Conservation (phyloP, 2,329 filamentous ascomycete species). For the Clonostachys rhizophaga region DNA sequence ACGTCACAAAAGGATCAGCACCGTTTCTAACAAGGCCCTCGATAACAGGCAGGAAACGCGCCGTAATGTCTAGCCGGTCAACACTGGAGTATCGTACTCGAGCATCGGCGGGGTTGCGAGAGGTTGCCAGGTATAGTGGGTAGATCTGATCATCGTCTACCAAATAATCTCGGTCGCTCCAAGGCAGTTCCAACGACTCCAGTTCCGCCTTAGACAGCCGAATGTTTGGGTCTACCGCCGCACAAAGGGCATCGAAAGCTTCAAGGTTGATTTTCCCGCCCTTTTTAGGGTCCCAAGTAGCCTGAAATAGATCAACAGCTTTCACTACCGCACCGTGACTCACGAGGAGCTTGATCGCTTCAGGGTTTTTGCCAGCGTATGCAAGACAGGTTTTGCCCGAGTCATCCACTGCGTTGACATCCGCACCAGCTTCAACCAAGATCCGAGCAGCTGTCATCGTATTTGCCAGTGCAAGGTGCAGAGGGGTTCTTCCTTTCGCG, state of each 20-base stretch:
- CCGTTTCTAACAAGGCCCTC: not conserved
- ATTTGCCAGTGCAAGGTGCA: not conserved
- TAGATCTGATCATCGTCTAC: not conserved
- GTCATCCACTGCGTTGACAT: not conserved
- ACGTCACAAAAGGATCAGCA: not conserved
- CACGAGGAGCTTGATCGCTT: not conserved
- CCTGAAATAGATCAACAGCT: not conserved
- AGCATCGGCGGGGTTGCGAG: not conserved
- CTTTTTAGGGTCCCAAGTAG: not conserved
- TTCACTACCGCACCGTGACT: not conserved
- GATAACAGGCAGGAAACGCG: not conserved
- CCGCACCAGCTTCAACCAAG: not conserved
- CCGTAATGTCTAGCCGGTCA: no score
- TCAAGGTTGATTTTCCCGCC: not conserved
- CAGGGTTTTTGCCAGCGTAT: not conserved
- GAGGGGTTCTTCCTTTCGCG: not conserved
- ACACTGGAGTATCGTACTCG: not conserved
- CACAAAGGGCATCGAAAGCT: not conserved
- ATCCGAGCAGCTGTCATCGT: not conserved
- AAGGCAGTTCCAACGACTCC: not conserved
- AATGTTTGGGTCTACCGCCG: not conserved
- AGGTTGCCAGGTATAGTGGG: not conserved
- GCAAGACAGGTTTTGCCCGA: not conserved
- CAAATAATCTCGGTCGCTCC: not conserved
- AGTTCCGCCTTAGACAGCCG: not conserved